phyloP scores from a whole-genome alignment of 2,329 filamentous ascomycete species.

The Penicillium verrucosum region DNA sequence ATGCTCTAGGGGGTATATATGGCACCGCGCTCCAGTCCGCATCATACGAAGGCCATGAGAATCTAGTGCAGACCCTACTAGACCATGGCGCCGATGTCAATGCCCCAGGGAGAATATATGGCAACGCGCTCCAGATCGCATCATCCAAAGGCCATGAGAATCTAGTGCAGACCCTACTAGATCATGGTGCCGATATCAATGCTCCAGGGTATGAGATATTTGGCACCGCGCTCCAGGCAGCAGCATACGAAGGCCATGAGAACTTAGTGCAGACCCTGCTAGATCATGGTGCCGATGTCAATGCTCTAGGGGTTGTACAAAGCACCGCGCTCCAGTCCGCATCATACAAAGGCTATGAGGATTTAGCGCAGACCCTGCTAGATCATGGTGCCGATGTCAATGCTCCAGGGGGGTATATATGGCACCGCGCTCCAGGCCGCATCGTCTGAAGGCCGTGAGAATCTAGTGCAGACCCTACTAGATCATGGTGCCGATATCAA shows the following conservation, averaged over 20 bases:
- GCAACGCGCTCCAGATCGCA: conserved; percentile 1
- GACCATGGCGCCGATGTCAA: not conserved
- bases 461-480: not conserved
- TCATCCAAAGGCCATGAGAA: not conserved
- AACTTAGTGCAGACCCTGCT: not conserved
- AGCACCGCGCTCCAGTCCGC: not conserved
- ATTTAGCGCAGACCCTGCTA: too few species aligned
- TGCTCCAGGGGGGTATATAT: too few species aligned
- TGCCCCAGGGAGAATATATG: not conserved
- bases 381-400: too few species aligned
- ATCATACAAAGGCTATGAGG: too few species aligned
- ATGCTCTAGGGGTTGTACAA: too few species aligned
- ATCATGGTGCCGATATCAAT: not conserved
- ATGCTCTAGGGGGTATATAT: not conserved
- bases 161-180: not conserved
- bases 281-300: conserved; percentile 2
- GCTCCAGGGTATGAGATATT: too few species aligned
- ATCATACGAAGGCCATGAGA: not conserved
- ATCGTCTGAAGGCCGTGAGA: not conserved
- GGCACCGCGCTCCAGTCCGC: conserved; percentile 2
- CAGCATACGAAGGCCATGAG: not conserved
- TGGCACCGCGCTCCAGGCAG: conserved; percentile 1
- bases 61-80: conserved; percentile 1
- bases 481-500: not conserved
- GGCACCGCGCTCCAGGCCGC: conserved; percentile 1